Evolutionary conservation across 208 protist species (phyloP), one percentile per base, ranked within the genome.

Genomic region (Trypanosoma theileri): DNA sequence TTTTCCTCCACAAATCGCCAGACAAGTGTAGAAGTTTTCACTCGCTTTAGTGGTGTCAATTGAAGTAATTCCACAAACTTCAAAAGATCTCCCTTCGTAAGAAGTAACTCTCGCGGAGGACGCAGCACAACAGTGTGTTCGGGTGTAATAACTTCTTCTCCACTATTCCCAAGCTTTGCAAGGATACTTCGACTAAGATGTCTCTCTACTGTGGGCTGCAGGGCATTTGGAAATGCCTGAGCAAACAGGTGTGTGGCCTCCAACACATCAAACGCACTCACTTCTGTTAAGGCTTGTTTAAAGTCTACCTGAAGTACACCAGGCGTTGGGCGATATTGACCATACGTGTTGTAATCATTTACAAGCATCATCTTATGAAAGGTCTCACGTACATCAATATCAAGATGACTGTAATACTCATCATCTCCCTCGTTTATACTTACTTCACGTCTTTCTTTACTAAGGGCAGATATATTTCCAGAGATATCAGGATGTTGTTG

Each of bases 351-450:
- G 51, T 60, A 76, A 42, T 82, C 77, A 55, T 90, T 91, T 4
- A 88, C 46, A 0, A 80, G 7, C 19, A 81, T 59, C 17, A 91
- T 81, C 46, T 76, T 75, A 61, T 70, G 42, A 66, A 91, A 88
- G 6, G 64, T 81, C 24, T 91, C 85, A 41, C 85, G 84, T 60
- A 93, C 88, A 61, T 93, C 88, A 24, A 93, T 78, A 66, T 93
- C 88, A 10, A 91, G 61, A 9, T 55, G 51, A 46, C 59, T 51
- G 65, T 84, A 79, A 69, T 90, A 93, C 26, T 56, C 75, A 13
- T 82, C 76, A 57, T 85, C 85, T 31, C 53, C 74, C 12, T 80
- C 66, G 13, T 10, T 40, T 45, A 12, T 0, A 24, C 28, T 60
- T 6, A 86, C 40, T 4, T 69, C 46, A 9, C 52, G 70, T 6